Percentiles rank a stretch among this genome's conserved stretches.
Conservation (phyloP, 768 basidiomycete genomes). For the Suillus decipiens region DNA sequence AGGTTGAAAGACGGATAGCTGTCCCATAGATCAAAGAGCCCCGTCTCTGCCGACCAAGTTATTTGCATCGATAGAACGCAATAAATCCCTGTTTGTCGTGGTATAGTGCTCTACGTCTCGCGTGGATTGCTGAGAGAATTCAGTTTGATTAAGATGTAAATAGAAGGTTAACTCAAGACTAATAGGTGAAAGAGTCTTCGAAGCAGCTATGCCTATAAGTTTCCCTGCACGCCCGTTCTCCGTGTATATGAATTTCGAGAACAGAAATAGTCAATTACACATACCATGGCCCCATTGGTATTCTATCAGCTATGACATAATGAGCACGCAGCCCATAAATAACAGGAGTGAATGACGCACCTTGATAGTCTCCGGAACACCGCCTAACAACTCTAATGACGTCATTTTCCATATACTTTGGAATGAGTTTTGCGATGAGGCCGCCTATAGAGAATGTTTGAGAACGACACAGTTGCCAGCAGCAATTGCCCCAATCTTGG, state of each 20-base stretch:
- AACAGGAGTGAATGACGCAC: constrained; percentile 23
- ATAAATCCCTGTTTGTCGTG: constrained; percentile 34
- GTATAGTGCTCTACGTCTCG: constrained; percentile 42
- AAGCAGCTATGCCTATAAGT: constrained; percentile 73
- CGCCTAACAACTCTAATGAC: constrained; percentile 73
- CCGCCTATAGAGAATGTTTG: constrained; percentile 64
- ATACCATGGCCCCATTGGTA: constrained; percentile 66
- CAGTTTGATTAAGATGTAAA: not conserved
- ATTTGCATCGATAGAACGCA: constrained; percentile 37
- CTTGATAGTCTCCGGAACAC: constrained; percentile 61
- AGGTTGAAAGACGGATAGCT: constrained; percentile 49
- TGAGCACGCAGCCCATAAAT: constrained; percentile 1
- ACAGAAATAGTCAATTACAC: constrained; percentile 7
- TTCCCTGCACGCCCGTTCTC: constrained; percentile 61
- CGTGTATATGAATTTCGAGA: constrained; percentile 46
- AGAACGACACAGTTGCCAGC: constrained; percentile 73
- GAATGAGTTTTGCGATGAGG: constrained; percentile 66
- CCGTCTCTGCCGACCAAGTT: constrained; percentile 37
- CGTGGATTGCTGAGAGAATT: constrained; percentile 45
- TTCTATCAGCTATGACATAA: constrained; percentile 56
- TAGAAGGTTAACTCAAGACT: constrained; percentile 30
- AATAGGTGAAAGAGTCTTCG: constrained; percentile 72
- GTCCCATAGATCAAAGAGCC: constrained; percentile 37
- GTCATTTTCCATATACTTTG: constrained; percentile 73
- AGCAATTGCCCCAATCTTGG: constrained; percentile 66